Conservation (phyloP, 2,329 filamentous ascomycete genomes). For the Pseudomassariella vexata region DNA sequence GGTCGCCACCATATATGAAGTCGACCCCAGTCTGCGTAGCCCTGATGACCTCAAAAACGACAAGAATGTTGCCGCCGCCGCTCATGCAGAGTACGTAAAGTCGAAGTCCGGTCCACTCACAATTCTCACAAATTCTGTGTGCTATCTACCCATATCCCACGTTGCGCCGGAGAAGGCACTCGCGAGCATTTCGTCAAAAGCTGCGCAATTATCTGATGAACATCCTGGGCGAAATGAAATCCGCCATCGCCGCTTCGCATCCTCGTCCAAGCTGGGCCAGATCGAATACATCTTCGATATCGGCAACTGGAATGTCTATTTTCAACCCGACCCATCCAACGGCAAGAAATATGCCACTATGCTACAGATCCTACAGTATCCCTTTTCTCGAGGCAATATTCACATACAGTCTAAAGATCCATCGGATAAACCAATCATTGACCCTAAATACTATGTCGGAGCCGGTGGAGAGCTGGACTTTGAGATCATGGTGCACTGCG, state of each 20-base stretch:
- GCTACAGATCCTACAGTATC: conserved; percentile 45
- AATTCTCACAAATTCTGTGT: conserved; percentile 32
- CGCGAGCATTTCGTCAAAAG: conserved; percentile 12
- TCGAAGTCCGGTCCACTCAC: conserved; percentile 28
- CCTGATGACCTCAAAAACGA: conserved; percentile 30
- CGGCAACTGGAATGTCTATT: conserved; percentile 39
- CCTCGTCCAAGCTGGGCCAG: conserved; percentile 30
- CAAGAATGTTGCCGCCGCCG: conserved; percentile 21
- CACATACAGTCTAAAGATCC: conserved; percentile 28
- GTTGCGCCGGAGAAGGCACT: conserved; percentile 22
- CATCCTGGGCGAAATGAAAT: conserved; percentile 18
- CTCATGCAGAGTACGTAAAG: conserved; percentile 24
- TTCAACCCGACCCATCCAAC: conserved; percentile 13
- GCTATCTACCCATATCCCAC: conserved; percentile 34
- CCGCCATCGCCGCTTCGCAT: conserved; percentile 24
- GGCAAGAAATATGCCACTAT: conserved; percentile 41
- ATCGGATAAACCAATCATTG: conserved; percentile 26
- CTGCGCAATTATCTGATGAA: conserved; percentile 13
- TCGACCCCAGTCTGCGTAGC: conserved; percentile 33
- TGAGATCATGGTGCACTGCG: conserved; percentile 34
- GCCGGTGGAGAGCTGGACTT: conserved; percentile 33
- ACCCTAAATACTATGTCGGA: conserved; percentile 36
- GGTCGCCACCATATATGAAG: conserved; percentile 34
- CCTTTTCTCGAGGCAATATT: conserved; percentile 41
- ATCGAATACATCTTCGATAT: conserved; percentile 44